Evolutionary conservation across 2,329 filamentous ascomycete species (phyloP), one percentile per base, ranked within the genome.

Genomic region (Fonsecaea multimorphosa): DNA sequence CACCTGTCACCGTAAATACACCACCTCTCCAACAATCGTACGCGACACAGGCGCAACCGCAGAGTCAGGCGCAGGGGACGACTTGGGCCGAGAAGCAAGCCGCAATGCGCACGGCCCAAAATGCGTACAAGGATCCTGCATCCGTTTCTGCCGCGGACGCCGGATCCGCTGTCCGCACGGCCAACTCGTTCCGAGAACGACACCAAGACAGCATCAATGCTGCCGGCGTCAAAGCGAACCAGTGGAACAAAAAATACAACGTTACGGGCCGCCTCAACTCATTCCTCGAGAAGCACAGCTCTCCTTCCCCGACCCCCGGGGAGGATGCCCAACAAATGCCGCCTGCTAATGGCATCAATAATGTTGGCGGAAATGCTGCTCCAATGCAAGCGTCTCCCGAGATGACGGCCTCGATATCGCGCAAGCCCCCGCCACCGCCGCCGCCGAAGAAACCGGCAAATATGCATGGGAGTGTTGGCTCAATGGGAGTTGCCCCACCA

Each of bases 201-300:
- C 89, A 92, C 72, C 86, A 88, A 2, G 89, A 89, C 19, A 87
- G 91, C 74, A 85, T 91, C 5, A 84, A 85, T 1, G 78, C 85
- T 5, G 89, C 89, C 0, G 81, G 84, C 72, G 80, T 82, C 72
- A 83, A 81, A 22, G 87, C 87, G 3, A 85, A 84, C 66, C 80
- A 78, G 1, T 71, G 89, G 62, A 86, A 87, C 61, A 84, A 88
- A 73, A 89, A 87, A 73, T 89, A 89, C 70, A 85, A 85, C 2
- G 78, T 88, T 58, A 75, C 79, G 4, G 78, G 82, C 16, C 80
- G 79, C 32, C 76, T 85, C 56, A 84, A 83, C 68, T 79, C 77
- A n/a, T 79, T 79, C 65, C 75, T 81, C 3, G 78, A 80, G 32
- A 76, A 80, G 31, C 76, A 77, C 58, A 76, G 74, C 65, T 76